Evolutionary conservation across 1,139 yeast genomes (phyloP).

Genomic region (Groenewaldozyma sp.): DNA sequence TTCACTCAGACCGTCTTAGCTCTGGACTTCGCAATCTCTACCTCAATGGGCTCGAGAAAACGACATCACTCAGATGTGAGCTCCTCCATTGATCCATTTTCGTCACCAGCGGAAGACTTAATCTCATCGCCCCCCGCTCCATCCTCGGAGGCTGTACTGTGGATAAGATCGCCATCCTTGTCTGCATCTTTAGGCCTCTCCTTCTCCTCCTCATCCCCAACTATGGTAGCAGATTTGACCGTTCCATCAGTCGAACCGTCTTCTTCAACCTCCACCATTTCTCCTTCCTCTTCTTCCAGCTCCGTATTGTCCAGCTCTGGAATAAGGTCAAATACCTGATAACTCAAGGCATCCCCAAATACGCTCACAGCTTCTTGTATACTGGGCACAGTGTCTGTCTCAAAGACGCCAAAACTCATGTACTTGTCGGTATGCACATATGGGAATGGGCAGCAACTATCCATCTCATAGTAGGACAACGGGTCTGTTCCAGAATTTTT

Average conservation of each 20-base stretch:
- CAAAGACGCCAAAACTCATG: slow-evolving; percentile 18
- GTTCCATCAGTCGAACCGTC: not conserved
- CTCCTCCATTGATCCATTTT: no score
- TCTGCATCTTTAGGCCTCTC: slow-evolving; percentile 10
- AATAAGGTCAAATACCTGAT: not conserved
- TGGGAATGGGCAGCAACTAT: slow-evolving; percentile 50
- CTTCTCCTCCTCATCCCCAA: not conserved
- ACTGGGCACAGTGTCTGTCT: slow-evolving; percentile 18
- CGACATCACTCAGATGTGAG: no score
- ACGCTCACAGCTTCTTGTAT: slow-evolving; percentile 15
- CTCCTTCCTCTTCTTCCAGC: not conserved
- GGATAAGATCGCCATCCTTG: slow-evolving; percentile 19
- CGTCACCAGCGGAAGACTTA: not conserved
- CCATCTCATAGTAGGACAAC: slow-evolving; percentile 54
- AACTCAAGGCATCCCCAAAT: not conserved
- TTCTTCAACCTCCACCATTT: not conserved
- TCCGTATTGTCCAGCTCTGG: not conserved
- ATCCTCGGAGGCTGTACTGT: not conserved
- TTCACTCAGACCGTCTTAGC: no score
- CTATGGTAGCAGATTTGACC: no score
- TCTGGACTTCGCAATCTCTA: no score
- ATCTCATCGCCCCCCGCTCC: not conserved
- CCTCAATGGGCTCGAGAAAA: no score
- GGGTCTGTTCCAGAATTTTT: slow-evolving; percentile 32
- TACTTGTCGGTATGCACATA: slow-evolving; percentile 38